Percentiles rank a stretch among this genome's conserved stretches.
phyloP scores from a whole-genome alignment of 768 basidiomycete species.

The Boletellus sp. region DNA sequence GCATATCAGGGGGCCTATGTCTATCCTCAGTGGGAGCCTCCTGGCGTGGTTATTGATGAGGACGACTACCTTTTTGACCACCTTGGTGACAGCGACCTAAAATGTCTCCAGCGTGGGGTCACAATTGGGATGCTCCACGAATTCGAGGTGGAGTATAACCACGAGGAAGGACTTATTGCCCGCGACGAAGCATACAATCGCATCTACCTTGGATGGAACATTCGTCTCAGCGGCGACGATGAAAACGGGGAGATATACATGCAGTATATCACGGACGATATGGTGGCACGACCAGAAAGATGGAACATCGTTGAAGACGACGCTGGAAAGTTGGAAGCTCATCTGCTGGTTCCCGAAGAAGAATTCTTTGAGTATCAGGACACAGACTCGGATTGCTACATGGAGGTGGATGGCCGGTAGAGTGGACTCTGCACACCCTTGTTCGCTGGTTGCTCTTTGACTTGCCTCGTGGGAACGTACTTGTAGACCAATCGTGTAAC shows the following conservation, averaged over 20 bases:
- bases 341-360: constrained; percentile 34
- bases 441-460: neutral
- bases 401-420: constrained; percentile 25
- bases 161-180: constrained; percentile 51
- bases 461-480: constrained; percentile 8
- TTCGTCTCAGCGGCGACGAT: constrained; percentile 44
- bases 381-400: constrained; percentile 40
- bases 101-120: constrained; percentile 57
- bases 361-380: constrained; percentile 34
- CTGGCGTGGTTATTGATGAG: constrained; percentile 35
- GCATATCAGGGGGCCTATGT: constrained; percentile 40
- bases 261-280: constrained; percentile 38
- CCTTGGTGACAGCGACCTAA: constrained; percentile 33
- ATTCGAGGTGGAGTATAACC: constrained; percentile 54
- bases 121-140: constrained; percentile 53
- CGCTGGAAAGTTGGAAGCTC: constrained; percentile 44
- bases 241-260: constrained; percentile 39
- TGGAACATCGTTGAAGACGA: constrained; percentile 35
- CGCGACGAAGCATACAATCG: constrained; percentile 40
- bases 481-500: constrained; percentile 3
- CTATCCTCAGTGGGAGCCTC: constrained; percentile 57
- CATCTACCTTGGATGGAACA: constrained; percentile 69
- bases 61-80: constrained; percentile 35
- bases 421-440: constrained; percentile 1
- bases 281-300: constrained; percentile 42